phyloP scores from a whole-genome alignment of 306 rosid genomes.

The Amphicarpaea edgeworthii region DNA sequence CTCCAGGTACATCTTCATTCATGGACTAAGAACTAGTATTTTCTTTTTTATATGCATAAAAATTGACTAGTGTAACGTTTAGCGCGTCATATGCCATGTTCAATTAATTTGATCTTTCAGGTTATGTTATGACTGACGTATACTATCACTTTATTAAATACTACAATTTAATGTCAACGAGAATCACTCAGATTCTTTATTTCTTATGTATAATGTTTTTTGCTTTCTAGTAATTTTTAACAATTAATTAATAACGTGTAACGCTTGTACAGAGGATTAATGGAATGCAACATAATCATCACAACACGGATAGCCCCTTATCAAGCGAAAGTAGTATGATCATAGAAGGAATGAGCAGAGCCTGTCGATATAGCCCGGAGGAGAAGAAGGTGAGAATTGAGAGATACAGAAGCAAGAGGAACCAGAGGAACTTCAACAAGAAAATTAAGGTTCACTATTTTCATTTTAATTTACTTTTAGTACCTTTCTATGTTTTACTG shows the following conservation, averaged over 20 bases:
- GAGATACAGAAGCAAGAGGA: conserved; percentile 83
- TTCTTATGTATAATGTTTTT: neutral
- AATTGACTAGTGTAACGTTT: no score
- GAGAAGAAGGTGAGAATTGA: conserved; percentile 89
- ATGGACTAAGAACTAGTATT: no score
- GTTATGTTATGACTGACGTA: neutral
- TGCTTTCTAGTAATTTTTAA: no score
- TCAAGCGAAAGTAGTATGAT: conserved; percentile 82
- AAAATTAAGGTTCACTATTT: conserved; percentile 74
- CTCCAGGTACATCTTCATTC: conserved; percentile 55
- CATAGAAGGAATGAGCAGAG: conserved; percentile 89
- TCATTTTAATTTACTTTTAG: neutral
- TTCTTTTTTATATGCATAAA: no score
- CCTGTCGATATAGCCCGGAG: conserved; percentile 73
- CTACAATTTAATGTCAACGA: neutral
- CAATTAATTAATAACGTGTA: neutral
- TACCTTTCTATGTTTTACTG: conserved; percentile 1
- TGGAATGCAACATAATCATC: conserved; percentile 49
- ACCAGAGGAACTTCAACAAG: conserved; percentile 89
- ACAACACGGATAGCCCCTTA: conserved; percentile 59
- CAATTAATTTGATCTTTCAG: no score
- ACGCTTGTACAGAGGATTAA: conserved; percentile 58
- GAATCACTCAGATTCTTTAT: neutral
- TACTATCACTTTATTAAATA: neutral
- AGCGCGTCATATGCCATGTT: no score